Evolutionary conservation across 805 yeast genomes (phyloP).

Genomic region (Komagataella pseudopastoris): DNA sequence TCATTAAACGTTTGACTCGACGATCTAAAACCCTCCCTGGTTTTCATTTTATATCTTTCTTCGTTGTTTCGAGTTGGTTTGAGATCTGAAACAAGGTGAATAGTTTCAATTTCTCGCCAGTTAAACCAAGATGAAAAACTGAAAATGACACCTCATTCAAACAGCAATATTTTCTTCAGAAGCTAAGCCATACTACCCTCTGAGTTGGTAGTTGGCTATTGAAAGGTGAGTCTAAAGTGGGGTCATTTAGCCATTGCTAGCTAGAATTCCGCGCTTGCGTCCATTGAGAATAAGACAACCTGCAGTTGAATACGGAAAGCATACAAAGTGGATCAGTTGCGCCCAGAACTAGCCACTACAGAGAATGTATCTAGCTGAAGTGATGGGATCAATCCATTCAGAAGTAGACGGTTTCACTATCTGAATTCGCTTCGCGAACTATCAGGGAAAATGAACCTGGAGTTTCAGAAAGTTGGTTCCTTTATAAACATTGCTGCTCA

Average conservation of each 20-base stretch:
- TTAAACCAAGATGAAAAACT: too few species aligned
- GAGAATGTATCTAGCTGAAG: too few species aligned
- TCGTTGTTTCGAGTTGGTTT: background rate
- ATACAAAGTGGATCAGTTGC: too few species aligned
- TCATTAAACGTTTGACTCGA: background rate
- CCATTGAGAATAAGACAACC: too few species aligned
- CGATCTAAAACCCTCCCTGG: background rate
- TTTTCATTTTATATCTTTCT: background rate
- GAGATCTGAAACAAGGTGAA: background rate
- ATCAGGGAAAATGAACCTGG: background rate
- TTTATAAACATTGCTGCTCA: background rate
- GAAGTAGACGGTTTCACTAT: too few species aligned
- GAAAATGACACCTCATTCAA: background rate
- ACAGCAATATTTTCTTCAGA: background rate
- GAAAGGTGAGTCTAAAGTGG: background rate
- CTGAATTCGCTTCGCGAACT: background rate
- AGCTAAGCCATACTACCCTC: background rate
- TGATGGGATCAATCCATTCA: too few species aligned
- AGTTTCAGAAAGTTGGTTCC: background rate
- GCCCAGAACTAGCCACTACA: too few species aligned
- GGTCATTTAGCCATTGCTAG: background rate
- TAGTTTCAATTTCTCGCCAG: background rate
- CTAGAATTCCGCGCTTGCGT: too few species aligned
- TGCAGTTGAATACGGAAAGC: too few species aligned
- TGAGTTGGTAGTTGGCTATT: background rate